These are phyloP conservation scores for Colletotrichum chrysophilum DNA, from an alignment of 2,329 filamentous ascomycete species.

Conservation along the genomic window DNA sequence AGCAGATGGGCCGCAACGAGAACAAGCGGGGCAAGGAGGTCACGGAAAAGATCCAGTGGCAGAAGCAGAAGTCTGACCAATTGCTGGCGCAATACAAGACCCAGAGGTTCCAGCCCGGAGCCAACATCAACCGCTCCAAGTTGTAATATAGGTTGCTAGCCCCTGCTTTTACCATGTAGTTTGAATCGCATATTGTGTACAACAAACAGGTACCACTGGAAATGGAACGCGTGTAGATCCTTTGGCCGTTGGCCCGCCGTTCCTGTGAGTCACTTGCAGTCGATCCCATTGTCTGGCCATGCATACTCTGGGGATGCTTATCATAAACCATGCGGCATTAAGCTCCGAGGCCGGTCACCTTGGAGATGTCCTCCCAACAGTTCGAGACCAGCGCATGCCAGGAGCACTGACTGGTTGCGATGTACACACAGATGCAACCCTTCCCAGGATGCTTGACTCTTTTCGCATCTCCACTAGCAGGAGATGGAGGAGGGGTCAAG, in stretches of 20 bases:
- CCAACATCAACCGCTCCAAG: slow-evolving; percentile 54
- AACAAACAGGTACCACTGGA: not conserved
- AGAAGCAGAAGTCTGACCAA: slow-evolving; percentile 69
- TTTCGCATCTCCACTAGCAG: not conserved
- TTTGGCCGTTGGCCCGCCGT: slow-evolving; percentile 13
- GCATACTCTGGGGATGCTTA: not conserved
- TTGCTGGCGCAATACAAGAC: slow-evolving; percentile 66
- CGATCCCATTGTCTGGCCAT: not conserved
- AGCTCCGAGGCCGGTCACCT: slow-evolving; percentile 8
- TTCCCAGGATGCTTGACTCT: not conserved
- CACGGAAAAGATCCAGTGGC: slow-evolving; percentile 65
- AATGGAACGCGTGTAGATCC: not conserved
- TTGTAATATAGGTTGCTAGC: slow-evolving; percentile 36
- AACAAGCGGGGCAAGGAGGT: slow-evolving; percentile 71
- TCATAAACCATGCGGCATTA: slow-evolving; percentile 4
- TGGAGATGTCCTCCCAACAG: slow-evolving; percentile 5
- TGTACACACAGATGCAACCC: not conserved
- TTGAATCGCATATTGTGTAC: not conserved
- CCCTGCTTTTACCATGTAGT: not conserved
- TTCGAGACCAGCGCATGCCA: not conserved
- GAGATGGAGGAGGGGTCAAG: not conserved
- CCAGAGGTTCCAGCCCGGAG: slow-evolving; percentile 52
- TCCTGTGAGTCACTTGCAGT: slow-evolving; percentile 12
- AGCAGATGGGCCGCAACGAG: slow-evolving; percentile 83
- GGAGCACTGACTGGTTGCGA: slow-evolving; percentile 6